Evolutionary conservation across 1,284 basidiomycete genomes (phyloP).

Genomic region (Phylloboletellus chloephorus): DNA sequence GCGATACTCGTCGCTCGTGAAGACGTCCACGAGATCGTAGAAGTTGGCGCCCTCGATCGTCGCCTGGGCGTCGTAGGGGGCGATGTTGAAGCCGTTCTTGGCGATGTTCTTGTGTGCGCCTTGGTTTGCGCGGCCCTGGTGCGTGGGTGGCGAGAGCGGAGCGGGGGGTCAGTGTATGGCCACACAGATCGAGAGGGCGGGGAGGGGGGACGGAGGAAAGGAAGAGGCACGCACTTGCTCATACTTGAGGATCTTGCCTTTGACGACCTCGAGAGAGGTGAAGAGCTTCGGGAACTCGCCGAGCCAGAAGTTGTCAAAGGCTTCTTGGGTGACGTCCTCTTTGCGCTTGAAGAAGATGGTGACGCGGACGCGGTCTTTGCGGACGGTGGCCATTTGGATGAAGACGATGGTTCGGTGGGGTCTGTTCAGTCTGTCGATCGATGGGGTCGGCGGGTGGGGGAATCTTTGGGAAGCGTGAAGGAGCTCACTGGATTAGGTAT

Average conservation of each 20-base stretch:
- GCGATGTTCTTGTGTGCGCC: constrained; percentile 4
- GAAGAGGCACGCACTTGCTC: constrained; percentile 15
- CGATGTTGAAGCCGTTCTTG: constrained; percentile 2
- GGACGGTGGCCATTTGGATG: no score
- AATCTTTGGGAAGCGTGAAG: no score
- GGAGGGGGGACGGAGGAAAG: neutral
- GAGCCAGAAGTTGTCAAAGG: no score
- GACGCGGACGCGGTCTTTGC: constrained; percentile 16
- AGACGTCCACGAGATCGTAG: constrained; percentile 15
- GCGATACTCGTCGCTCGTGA: constrained; percentile 15
- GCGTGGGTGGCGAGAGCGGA: neutral
- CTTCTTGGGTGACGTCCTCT: constrained; percentile 14
- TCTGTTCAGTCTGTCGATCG: no score
- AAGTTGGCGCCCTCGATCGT: constrained; percentile 17
- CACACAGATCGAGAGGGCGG: no score
- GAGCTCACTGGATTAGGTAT: no score
- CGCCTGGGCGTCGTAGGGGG: constrained; percentile 13
- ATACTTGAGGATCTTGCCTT: constrained; percentile 16
- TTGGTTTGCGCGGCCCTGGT: constrained; percentile 7
- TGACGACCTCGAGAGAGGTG: constrained; percentile 15
- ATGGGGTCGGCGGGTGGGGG: no score
- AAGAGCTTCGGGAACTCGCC: constrained; percentile 15
- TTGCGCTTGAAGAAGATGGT: constrained; percentile 13
- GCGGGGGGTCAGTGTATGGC: no score
- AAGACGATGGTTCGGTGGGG: no score